Conservation (phyloP, 1,284 basidiomycete species). For the Ceratobasidium sp. region DNA sequence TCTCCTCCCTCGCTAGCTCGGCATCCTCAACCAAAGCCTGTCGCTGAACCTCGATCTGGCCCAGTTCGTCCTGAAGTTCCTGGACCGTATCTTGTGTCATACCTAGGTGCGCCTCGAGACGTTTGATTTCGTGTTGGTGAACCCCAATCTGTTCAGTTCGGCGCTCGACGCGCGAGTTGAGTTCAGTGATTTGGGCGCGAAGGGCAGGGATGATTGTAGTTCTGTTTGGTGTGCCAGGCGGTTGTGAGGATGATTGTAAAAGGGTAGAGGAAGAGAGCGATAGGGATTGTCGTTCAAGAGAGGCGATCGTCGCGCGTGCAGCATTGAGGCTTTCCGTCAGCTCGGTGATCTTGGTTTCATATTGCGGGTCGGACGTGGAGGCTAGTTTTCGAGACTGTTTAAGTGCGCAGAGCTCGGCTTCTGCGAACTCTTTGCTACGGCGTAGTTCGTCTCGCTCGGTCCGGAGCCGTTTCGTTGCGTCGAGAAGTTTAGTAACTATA, state of each 20-base stretch:
- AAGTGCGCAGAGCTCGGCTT: slow-evolving; percentile 18
- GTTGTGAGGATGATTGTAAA: slow-evolving; percentile 20
- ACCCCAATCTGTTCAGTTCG: slow-evolving; percentile 49
- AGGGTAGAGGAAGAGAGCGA: not conserved
- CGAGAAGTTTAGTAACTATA: slow-evolving; percentile 33
- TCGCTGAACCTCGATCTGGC: slow-evolving; percentile 34
- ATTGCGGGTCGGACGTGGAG: not conserved
- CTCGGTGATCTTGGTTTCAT: slow-evolving; percentile 34
- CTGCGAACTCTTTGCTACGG: slow-evolving; percentile 20
- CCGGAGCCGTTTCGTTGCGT: slow-evolving; percentile 34
- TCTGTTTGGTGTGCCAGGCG: slow-evolving; percentile 30
- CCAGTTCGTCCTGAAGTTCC: slow-evolving; percentile 45
- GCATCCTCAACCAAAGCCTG: slow-evolving; percentile 46
- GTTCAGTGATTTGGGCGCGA: slow-evolving; percentile 46
- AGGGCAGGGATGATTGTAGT: slow-evolving; percentile 37
- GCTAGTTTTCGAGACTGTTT: not conserved
- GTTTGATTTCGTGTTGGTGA: slow-evolving; percentile 49
- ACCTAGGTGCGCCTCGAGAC: slow-evolving; percentile 47
- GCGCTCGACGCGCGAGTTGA: slow-evolving; percentile 47
- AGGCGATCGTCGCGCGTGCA: slow-evolving; percentile 28
- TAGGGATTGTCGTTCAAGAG: slow-evolving; percentile 28
- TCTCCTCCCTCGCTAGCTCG: slow-evolving; percentile 43
- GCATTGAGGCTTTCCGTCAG: slow-evolving; percentile 33
- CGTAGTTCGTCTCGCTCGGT: slow-evolving; percentile 22
- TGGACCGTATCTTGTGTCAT: slow-evolving; percentile 46